Base-by-base conservation (phyloP, 345 rosid genomes). In the Adansonia digitata region DNA sequence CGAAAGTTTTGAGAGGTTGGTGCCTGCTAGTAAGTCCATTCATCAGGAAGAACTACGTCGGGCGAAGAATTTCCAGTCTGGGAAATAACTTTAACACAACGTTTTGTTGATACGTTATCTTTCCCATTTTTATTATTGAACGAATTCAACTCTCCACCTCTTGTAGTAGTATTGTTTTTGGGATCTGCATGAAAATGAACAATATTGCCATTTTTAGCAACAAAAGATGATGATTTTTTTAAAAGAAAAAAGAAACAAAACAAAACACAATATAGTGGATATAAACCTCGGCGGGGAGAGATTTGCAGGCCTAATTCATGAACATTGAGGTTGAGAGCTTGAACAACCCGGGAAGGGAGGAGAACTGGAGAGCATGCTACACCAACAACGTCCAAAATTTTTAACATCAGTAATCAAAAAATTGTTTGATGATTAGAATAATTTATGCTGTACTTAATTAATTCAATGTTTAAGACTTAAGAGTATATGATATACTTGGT, bases 1-100 rank as follows among this genome's bases (percentile, higher is more conserved):
- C n/a, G n/a, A n/a, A n/a, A n/a, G n/a, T n/a, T n/a, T n/a, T n/a
- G n/a, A n/a, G n/a, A n/a, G n/a, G n/a, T n/a, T n/a, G n/a, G n/a
- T n/a, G n/a, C n/a, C n/a, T n/a, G n/a, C n/a, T 69, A 84, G 46
- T 84, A 87, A 7, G 85, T 87, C 90, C 90, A 87, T 71, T 87
- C 90, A 43, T 85, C 81, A 22, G 90, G 90, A 78, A 85, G 90
- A 78, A 87, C 78, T 29, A 82, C 55, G 63, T 87, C 86, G 8
- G 84, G 78, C 4, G 90, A 76, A 53, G 80, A 27, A 40, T 43
- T 42, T 29, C 15, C 39, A 18, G 69, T 10, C 42, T 70, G 71
- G 26, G 75, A 74, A 27, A 52, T 49, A 8, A 22, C 65, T 24
- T 71, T 26, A 7, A 52, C 57, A n/a, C 57, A 37, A 57, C 79